Conservation (phyloP, 129 eudicot species). For the Tanacetum coccineum region DNA sequence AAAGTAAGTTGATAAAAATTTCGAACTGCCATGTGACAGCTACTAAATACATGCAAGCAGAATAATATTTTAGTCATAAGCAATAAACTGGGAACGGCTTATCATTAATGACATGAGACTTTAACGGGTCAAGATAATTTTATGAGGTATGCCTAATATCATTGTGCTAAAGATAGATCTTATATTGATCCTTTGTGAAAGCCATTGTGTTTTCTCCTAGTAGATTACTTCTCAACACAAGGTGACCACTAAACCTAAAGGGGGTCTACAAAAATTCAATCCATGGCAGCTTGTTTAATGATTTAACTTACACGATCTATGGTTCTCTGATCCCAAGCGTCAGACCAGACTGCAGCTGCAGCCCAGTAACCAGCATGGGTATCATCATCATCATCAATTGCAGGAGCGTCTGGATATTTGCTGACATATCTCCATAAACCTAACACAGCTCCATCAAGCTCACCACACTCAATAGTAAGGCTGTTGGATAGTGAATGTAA, state of each 20-base stretch:
- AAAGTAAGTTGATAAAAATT: no score
- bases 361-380: conserved; percentile 84
- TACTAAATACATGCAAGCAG: no score
- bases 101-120: no score
- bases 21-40: no score
- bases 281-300: conserved; percentile 8
- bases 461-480: conserved; percentile 63
- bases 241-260: conserved; percentile 7
- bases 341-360: conserved; percentile 91
- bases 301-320: conserved; percentile 79
- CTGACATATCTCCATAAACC: conserved; percentile 73
- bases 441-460: conserved; percentile 85
- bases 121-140: no score
- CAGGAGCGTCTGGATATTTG: conserved; percentile 43
- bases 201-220: conserved; percentile 21
- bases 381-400: conserved; percentile 64
- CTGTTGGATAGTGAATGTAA: conserved; percentile 36
- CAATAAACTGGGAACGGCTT: no score
- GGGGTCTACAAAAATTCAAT: conserved; percentile 8
- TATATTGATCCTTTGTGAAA: conserved; percentile 6
- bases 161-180: background rate
- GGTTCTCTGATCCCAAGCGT: conserved; percentile 85
- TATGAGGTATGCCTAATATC: no score
- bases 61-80: no score
- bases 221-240: conserved; percentile 8